Evolutionary conservation across 371 early-diverging fungal species (phyloP), one percentile per base, ranked within the genome.

Genomic region (Parasitella parasitica): DNA sequence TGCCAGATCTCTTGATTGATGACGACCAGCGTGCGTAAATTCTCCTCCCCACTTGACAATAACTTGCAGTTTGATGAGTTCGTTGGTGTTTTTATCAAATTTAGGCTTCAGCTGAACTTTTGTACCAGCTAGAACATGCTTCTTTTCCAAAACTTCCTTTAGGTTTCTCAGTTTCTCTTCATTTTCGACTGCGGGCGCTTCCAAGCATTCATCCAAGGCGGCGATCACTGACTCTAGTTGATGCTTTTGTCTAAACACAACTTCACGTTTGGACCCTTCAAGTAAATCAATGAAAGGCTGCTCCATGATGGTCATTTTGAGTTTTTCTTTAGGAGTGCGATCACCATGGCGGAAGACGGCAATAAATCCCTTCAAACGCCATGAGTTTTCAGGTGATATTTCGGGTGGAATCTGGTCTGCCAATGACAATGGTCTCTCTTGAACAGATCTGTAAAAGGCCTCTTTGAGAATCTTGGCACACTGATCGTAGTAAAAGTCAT

Each of bases 1-100:
- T 26, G 93, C 99, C 54, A 97, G 72, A 71, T 97, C 98, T 58
- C 88, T 83, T 5, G 94, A 87, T 72, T 98, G 99, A 66, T 91
- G 89, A 12, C 81, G 81, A 11, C 97, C 97, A 3, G 97, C 96
- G 68, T 98, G 99, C 0, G 99, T 98, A 72, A 96, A 96, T 79
- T 95, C 94, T 39, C 96, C 98, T 36, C 96, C 97, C 98, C 97
- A 98, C 69, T 98, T 98, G 56, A 97, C 92, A 70, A 96, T 90
- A 20, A 97, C 75, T 76, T 96, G 95, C 8, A 93, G 71, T 60
- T 94, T 93, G 34, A 86, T 80, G 3, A 95, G 78, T 4, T 72
- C 49, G 6, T 78, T 70, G 38, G 78, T 78, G 28, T 88, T 77
- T 30, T 89, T 89, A 55, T 79, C 80, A 62, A 81, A 90, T 6